Evolutionary conservation across 2,329 filamentous ascomycete species (phyloP), one percentile per base, ranked within the genome.

Genomic region (Apiospora koreana): DNA sequence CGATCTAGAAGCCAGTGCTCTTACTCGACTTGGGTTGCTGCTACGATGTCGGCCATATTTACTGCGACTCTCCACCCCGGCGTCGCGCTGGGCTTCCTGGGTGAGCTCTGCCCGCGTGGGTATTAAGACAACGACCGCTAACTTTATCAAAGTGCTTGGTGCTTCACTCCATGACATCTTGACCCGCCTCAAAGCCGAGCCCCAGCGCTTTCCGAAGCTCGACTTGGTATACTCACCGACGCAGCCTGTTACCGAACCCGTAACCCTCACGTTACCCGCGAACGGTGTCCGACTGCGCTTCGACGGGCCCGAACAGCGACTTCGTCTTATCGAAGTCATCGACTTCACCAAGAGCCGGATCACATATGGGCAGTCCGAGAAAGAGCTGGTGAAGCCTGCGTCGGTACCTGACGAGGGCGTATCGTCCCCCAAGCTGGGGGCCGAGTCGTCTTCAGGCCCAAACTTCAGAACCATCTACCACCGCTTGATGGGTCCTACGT

Each of bases 241-340:
- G 21, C 84, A 90, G 16, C 95, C 96, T 3, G 87, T 98, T 43
- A 86, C 86, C 42, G 89, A 93, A 38, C 93, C 94, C 0, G 88
- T 98, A 23, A 85, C 93, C 58, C 82, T 98, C 69, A 87, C 86
- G 23, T 88, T 99, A 4, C 93, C 95, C 0, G 87, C 89, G 3
- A 99, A 98, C 81, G 96, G 96, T 38, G 81, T 99, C 41, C 92
- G 95, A 16, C 84, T 99, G 68, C 94, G 94, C 54, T 99, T 99
- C 78, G 96, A 99, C 79, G 96, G 95, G 0, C 91, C 93, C 4
- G 95, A 98, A 77, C 96, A 99, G 81, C 90, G 95, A 45, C 84
- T 99, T 54, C 93, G 96, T 2, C 84, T 99, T 72, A 94, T 99
- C 75, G 96, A 99, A 81, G 90, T 98, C 9, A 82, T 94, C 69